phyloP scores from a whole-genome alignment of 148 eudicot species.

The Salicornia ramosissima region DNA sequence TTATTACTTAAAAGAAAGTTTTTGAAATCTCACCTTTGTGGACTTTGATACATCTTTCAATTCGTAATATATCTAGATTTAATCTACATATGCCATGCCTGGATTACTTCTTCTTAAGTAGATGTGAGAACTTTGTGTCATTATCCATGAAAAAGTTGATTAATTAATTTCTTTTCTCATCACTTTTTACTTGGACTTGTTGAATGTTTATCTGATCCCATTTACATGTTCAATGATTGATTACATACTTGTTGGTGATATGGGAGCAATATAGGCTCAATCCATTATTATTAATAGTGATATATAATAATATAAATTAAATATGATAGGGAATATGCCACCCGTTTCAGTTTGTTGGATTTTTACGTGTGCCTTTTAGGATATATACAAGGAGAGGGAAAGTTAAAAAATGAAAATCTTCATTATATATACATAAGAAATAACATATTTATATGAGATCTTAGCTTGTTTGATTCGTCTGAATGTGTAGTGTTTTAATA shows the following conservation, averaged over 20 bases:
- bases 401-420: no score
- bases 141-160: conserved; percentile 6
- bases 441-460: no score
- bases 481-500: no score
- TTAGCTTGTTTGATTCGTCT: no score
- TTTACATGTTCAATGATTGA: neutral
- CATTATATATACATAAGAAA: no score
- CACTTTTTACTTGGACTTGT: neutral
- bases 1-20: neutral
- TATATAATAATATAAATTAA: no score
- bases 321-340: no score
- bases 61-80: neutral
- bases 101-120: neutral
- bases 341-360: no score
- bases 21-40: neutral
- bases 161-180: neutral
- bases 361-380: no score
- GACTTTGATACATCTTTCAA: conserved; percentile 1
- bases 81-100: neutral
- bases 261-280: conserved; percentile 9
- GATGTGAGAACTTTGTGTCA: conserved; percentile 18
- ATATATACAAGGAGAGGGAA: no score
- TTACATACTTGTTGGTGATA: neutral
- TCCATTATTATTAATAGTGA: no score
- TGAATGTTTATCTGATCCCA: neutral